Percentiles rank a stretch among this genome's conserved stretches.
Conservation (phyloP, 345 rosid species). For the Sisymbrium altissimum region DNA sequence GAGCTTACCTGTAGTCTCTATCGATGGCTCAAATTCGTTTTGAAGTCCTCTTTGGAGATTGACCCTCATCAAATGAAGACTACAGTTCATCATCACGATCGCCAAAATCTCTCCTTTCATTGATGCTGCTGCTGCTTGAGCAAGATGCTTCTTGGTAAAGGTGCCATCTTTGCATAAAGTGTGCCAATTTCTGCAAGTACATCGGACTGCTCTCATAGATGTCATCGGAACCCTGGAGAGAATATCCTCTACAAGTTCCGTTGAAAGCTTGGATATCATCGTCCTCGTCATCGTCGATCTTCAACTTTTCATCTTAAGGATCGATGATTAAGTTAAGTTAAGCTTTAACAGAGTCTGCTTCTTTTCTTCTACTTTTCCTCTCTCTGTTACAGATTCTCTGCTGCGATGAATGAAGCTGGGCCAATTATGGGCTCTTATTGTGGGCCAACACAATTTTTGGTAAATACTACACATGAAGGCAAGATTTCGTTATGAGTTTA, state of each 20-base stretch:
- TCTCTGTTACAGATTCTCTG: not conserved
- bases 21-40: not conserved
- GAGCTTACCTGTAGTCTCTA: not conserved
- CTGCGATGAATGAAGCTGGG: not conserved
- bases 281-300: not conserved
- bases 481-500: too few relatives aligned
- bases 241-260: not conserved
- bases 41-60: not conserved
- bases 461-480: too few relatives aligned
- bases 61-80: not conserved
- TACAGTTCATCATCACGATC: not conserved
- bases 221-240: not conserved
- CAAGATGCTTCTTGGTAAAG: slow-evolving; percentile 8
- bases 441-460: not conserved
- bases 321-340: not conserved
- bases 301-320: not conserved
- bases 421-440: not conserved
- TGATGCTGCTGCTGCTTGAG: not conserved
- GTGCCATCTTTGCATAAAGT: not conserved
- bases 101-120: not conserved
- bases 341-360: not conserved
- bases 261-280: not conserved
- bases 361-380: not conserved
- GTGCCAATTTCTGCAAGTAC: slow-evolving; percentile 3
- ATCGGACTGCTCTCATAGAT: not conserved